phyloP scores from a whole-genome alignment of 306 rosid species.

The Macrotyloma uniflorum region DNA sequence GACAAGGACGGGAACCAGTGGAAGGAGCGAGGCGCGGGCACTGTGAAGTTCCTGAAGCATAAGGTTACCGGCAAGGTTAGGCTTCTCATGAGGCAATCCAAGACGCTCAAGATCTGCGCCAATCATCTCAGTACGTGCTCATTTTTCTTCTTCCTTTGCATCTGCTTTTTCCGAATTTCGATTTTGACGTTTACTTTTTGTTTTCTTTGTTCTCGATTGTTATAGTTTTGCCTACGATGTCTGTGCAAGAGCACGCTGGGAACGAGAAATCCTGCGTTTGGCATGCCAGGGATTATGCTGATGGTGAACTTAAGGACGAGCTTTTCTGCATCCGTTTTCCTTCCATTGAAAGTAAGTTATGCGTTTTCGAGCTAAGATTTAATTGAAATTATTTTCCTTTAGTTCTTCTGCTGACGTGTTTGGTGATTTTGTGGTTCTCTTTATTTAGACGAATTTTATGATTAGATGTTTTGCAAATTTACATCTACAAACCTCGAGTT shows the following conservation, averaged over 20 bases:
- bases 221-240: constrained; percentile 74
- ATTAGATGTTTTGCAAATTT: not conserved
- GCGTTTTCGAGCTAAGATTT: not conserved
- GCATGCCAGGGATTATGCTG: constrained; percentile 96
- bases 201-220: not conserved
- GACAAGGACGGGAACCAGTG: constrained; percentile 95
- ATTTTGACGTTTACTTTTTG: not conserved
- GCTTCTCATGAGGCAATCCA: constrained; percentile 96
- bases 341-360: constrained; percentile 84
- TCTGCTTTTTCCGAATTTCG: not conserved
- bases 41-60: constrained; percentile 85
- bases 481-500: not conserved
- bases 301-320: constrained; percentile 94
- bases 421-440: not conserved
- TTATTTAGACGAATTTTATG: not conserved
- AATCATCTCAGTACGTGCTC: constrained; percentile 78
- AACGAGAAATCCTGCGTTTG: constrained; percentile 94
- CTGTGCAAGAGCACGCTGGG: constrained; percentile 94
- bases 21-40: constrained; percentile 98
- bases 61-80: constrained; percentile 76
- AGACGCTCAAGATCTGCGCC: constrained; percentile 99
- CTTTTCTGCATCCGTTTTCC: constrained; percentile 96
- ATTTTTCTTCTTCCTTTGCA: not conserved
- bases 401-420: not conserved
- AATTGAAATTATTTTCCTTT: not conserved